A percentile compares a stretch with the other conserved stretches of the same genome.
Evolutionary conservation across 345 rosid genomes (phyloP).

Genomic region (Bruguiera parviflora): DNA sequence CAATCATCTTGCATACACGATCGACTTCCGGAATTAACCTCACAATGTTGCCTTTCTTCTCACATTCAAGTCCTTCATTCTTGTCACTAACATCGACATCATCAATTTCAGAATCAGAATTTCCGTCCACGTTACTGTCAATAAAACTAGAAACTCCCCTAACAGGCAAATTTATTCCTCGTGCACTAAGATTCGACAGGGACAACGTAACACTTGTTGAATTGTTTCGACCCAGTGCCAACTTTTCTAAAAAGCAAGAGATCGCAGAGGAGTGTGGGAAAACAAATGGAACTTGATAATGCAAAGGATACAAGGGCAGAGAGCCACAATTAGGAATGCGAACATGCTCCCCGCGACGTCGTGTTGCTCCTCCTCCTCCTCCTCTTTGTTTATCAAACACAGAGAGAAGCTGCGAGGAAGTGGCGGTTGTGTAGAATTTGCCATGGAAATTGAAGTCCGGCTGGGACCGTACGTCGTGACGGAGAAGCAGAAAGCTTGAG

Average conservation of each 20-base stretch:
- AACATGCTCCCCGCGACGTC: constrained; percentile 38
- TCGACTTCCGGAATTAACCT: constrained; percentile 53
- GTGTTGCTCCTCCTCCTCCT: background rate
- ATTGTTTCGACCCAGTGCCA: constrained; percentile 15
- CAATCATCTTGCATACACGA: constrained; percentile 81
- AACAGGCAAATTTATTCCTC: background rate
- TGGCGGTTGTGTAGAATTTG: constrained; percentile 23
- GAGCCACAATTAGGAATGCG: constrained; percentile 37
- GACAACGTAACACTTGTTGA: background rate
- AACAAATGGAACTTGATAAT: constrained; percentile 52
- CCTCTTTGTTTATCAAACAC: constrained; percentile 23
- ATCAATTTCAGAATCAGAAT: constrained; percentile 16
- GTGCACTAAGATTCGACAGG: too few relatives aligned
- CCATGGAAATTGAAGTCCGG: constrained; percentile 29
- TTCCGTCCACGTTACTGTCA: constrained; percentile 20
- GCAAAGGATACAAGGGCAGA: constrained; percentile 54
- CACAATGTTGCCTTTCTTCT: constrained; percentile 3
- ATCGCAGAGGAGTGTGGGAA: constrained; percentile 62
- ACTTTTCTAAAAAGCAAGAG: constrained; percentile 41
- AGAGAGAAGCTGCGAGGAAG: constrained; percentile 34
- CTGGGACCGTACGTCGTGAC: constrained; percentile 6
- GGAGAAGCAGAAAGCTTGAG: constrained; percentile 6
- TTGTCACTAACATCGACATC: background rate
- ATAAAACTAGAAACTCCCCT: constrained; percentile 36
- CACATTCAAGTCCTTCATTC: constrained; percentile 6